Base-by-base conservation (phyloP, 192 early-diverging fungal genomes). In the Linnemannia schmuckeri region DNA sequence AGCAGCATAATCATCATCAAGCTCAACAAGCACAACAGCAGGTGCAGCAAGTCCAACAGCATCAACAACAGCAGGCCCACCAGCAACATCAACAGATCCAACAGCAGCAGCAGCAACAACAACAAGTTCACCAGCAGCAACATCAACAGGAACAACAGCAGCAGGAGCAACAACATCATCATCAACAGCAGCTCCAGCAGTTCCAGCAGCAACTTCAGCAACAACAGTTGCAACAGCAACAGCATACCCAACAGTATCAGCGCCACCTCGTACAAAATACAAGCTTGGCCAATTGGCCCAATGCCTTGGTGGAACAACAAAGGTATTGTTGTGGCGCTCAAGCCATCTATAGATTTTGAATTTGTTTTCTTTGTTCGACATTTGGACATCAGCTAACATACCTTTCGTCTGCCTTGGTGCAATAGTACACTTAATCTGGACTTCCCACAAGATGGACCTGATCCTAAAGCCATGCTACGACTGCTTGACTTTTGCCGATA, bases 401-500 rank as follows among this genome's bases (percentile, higher is more conserved):
- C 22, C 18, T 10, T 42, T 42, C 10, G 0, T 72, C 40, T 6
- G 20, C 20, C 5, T 72, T 15, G 35, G 9, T 27, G 18, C 10
- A 41, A 24, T 41, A 76, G 75, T 38, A 22, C 37, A 15, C 35
- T 61, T 3, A 27, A 40, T 40, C 35, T 15, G 5, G 33, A 57
- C 35, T 24, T 37, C 38, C 20, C 40, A 13, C 46, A 57, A 22
- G 75, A 76, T 7, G 75, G 54, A 24, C 75, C 33, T 37, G 75
- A 76, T 20, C 49, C 75, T 5, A 54, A 76, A 41, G 75, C 75
- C 4, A 61, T 54, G 35, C 75, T 76, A 33, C 37, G 33, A 7
- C 35, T 76, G 9, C 37, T 76, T 55, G 52, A 76, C 24, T 76
- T 57, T 76, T 76, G 75, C 55, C 75, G 54, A 13, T 24, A 61